Evolutionary conservation across 495 filamentous ascomycete genomes (phyloP).

Genomic region (Margaritispora aquatica): DNA sequence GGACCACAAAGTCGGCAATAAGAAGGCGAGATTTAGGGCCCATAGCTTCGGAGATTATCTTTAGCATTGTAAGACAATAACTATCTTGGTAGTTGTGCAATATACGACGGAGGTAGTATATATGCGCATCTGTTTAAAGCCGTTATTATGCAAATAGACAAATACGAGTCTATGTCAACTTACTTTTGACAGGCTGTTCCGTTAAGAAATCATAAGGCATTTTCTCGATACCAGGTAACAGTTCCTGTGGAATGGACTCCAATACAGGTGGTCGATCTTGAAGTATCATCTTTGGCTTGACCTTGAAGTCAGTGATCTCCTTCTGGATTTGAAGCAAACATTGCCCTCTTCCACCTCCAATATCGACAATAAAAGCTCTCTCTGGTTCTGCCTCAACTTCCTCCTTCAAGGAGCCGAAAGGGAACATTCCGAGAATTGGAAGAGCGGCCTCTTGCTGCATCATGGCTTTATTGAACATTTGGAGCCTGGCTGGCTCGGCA

Average conservation of each 20-base stretch:
- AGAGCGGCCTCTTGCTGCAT: constrained; percentile 23
- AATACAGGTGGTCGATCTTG: constrained; percentile 45
- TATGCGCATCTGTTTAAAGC: constrained; percentile 2
- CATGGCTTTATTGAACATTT: constrained; percentile 19
- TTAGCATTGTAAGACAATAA: constrained; percentile 15
- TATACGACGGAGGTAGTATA: constrained; percentile 30
- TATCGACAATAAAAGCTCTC: constrained; percentile 20
- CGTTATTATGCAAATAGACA: too few relatives aligned
- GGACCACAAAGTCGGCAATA: neutral
- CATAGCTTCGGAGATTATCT: constrained; percentile 29
- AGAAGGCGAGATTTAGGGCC: neutral
- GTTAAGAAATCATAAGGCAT: constrained; percentile 43
- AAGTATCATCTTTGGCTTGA: constrained; percentile 32
- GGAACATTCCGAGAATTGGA: constrained; percentile 31
- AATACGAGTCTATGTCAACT: too few relatives aligned
- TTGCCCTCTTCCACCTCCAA: constrained; percentile 24
- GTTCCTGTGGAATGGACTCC: constrained; percentile 5
- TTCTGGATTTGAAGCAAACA: neutral
- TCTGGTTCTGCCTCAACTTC: constrained; percentile 28
- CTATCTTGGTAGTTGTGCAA: constrained; percentile 25
- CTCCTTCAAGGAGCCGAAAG: constrained; percentile 23
- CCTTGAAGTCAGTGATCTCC: neutral
- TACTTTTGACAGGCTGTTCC: constrained; percentile 38
- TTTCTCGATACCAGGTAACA: constrained; percentile 33
- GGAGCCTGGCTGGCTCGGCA: neutral